These are phyloP conservation scores for Pythium coloratum DNA, from an alignment of 352 stramenopile genomes.

Conservation along the genomic window DNA sequence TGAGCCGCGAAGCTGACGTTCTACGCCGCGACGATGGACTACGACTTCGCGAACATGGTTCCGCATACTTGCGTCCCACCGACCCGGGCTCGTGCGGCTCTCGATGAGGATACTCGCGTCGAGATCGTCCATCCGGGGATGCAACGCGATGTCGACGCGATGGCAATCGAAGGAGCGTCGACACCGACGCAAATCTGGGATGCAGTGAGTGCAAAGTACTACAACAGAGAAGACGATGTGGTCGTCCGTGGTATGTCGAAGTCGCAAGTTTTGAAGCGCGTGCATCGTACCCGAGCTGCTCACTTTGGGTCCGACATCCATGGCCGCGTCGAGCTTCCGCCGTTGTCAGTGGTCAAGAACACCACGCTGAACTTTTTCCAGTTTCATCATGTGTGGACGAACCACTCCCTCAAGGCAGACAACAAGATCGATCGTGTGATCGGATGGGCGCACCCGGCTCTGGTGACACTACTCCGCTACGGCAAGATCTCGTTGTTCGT, in stretches of 20 bases:
- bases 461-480: constrained; percentile 21
- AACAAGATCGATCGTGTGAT: constrained; percentile 18
- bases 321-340: not conserved
- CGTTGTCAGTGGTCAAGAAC: not conserved
- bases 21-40: constrained; percentile 4
- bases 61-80: constrained; percentile 1
- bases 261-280: constrained; percentile 9
- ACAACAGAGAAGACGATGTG: not conserved
- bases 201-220: not conserved
- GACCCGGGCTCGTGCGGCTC: not conserved
- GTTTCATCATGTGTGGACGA: constrained; percentile 17
- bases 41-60: not conserved
- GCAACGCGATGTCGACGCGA: constrained; percentile 10
- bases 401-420: not conserved
- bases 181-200: constrained; percentile 17
- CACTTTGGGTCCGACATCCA: constrained; percentile 10
- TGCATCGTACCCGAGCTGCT: not conserved
- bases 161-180: not conserved
- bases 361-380: constrained; percentile 6
- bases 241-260: constrained; percentile 15
- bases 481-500: constrained; percentile 25
- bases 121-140: not conserved
- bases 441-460: constrained; percentile 20
- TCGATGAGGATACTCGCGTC: not conserved
- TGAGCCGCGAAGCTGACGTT: not conserved